A percentile compares a stretch with the other conserved stretches of the same genome.
Conservation (phyloP, 2,329 filamentous ascomycete genomes). For the Penicillium frequentans region DNA sequence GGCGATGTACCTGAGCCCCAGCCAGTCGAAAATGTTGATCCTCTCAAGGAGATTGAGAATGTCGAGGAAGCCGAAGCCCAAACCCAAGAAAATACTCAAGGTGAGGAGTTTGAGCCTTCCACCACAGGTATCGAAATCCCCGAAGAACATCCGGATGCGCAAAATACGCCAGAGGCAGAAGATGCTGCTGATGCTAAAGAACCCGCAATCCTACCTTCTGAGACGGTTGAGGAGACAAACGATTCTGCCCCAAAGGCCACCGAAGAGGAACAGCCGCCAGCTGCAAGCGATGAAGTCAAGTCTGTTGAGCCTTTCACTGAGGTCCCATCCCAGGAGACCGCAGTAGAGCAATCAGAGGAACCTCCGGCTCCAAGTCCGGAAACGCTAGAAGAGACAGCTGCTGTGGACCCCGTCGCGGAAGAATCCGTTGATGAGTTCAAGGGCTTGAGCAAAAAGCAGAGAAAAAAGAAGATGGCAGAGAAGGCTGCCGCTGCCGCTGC, state of each 20-base stretch:
- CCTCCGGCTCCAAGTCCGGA: neutral
- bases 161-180: neutral
- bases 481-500: conserved; percentile 17
- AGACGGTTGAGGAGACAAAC: neutral
- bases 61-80: neutral
- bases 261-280: neutral
- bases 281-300: neutral
- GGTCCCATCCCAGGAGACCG: neutral
- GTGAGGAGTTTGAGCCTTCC: neutral
- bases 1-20: neutral
- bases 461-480: conserved; percentile 20
- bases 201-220: neutral
- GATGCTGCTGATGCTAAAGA: neutral
- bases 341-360: neutral
- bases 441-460: conserved; percentile 31
- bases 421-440: conserved; percentile 8
- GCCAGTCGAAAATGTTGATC: neutral
- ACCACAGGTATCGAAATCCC: neutral
- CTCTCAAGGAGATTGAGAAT: conserved; percentile 1
- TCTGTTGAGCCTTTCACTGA: neutral
- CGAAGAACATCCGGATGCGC: neutral
- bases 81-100: neutral
- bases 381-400: neutral
- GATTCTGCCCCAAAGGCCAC: neutral
- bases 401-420: neutral